Evolutionary conservation across 345 rosid genomes (phyloP).

Genomic region (Salix viminalis): DNA sequence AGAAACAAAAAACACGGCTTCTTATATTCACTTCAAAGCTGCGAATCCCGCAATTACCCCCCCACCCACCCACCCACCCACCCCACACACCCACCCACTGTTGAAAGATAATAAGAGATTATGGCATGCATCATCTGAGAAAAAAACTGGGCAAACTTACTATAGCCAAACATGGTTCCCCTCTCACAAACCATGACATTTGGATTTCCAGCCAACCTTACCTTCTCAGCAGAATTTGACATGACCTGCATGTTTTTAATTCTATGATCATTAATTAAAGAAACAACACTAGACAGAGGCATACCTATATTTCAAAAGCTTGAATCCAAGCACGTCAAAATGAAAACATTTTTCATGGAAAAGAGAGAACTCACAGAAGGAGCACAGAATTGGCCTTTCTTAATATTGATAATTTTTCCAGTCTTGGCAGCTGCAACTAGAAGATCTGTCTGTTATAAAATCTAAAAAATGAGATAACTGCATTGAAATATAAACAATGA

Average conservation of each 20-base stretch:
- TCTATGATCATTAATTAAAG: conserved; percentile 9
- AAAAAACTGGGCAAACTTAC: conserved; percentile 46
- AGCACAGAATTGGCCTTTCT: conserved; percentile 97
- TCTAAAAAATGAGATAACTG: neutral
- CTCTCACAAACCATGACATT: conserved; percentile 97
- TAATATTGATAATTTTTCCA: conserved; percentile 85
- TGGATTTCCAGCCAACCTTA: conserved; percentile 87
- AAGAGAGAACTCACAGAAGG: conserved; percentile 58
- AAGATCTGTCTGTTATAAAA: conserved; percentile 75
- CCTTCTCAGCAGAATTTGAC: conserved; percentile 83
- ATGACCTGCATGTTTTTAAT: conserved; percentile 56
- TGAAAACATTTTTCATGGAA: conserved; percentile 10
- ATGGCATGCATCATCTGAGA: neutral
- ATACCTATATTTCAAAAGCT: neutral
- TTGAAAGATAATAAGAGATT: neutral
- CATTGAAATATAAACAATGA: conserved; percentile 13
- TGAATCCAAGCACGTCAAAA: conserved; percentile 2
- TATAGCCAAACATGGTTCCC: conserved; percentile 98
- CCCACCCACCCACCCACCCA: accelerated
- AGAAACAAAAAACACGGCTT: neutral
- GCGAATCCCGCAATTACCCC: neutral
- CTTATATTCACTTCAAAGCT: neutral
- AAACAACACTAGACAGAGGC: conserved; percentile 3
- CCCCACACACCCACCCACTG: neutral
- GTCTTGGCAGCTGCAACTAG: conserved; percentile 94